phyloP scores from a whole-genome alignment of 2,329 filamentous ascomycete genomes.

The Phialophora tarda region DNA sequence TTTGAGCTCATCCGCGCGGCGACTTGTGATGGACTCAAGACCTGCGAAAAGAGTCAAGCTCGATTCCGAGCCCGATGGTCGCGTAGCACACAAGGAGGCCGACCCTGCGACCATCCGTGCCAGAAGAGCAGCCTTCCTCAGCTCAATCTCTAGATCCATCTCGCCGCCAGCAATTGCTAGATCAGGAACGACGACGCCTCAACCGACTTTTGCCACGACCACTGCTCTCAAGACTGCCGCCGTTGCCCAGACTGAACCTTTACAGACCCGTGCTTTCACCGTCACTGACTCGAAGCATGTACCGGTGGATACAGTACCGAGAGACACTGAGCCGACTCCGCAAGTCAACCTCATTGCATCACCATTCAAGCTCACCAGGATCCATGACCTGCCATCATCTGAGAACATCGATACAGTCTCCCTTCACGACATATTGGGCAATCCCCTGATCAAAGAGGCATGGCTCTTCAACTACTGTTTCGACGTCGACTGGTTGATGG shows the following conservation, averaged over 20 bases:
- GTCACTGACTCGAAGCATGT: not conserved
- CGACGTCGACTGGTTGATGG: slow-evolving; percentile 66
- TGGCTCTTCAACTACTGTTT: slow-evolving; percentile 64
- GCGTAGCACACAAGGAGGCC: not conserved
- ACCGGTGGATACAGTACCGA: not conserved
- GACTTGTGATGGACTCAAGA: slow-evolving; percentile 22
- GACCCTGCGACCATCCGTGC: slow-evolving; percentile 24
- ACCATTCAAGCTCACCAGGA: slow-evolving; percentile 73
- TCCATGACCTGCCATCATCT: slow-evolving; percentile 64
- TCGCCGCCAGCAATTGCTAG: slow-evolving; percentile 28
- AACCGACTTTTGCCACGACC: not conserved
- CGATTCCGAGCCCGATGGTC: not conserved
- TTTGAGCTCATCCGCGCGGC: not conserved
- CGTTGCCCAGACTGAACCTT: not conserved
- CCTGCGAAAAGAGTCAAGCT: slow-evolving; percentile 28
- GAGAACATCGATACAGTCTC: slow-evolving; percentile 71
- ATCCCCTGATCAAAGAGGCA: slow-evolving; percentile 71
- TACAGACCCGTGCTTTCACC: not conserved
- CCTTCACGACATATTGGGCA: slow-evolving; percentile 71
- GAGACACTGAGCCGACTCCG: not conserved
- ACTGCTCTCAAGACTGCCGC: not conserved
- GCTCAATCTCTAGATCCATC: slow-evolving; percentile 34
- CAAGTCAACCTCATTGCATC: slow-evolving; percentile 55
- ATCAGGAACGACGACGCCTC: slow-evolving; percentile 20
- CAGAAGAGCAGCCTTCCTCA: slow-evolving; percentile 30